Conservation (phyloP, 2,329 filamentous ascomycete species). For the Penicillium sp. region DNA sequence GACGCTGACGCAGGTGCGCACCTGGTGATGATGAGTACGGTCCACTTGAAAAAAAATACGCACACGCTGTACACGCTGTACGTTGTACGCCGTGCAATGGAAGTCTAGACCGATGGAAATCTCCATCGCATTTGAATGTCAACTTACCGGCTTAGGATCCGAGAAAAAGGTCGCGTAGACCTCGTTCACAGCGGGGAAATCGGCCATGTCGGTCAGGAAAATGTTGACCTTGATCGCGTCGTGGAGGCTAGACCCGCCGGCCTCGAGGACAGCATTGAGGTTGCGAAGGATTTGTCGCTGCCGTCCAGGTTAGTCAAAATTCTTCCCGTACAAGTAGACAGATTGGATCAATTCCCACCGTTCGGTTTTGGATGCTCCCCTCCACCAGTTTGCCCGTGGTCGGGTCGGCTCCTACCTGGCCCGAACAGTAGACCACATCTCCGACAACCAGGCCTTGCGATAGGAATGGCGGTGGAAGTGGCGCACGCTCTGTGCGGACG, state of each 20-base stretch:
- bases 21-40: constrained; percentile 18
- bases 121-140: background rate
- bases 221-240: constrained; percentile 67
- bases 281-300: constrained; percentile 55
- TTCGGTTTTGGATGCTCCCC: constrained; percentile 56
- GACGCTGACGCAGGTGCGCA: constrained; percentile 52
- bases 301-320: background rate
- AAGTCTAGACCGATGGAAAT: background rate
- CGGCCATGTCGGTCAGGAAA: constrained; percentile 64
- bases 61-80: background rate
- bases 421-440: constrained; percentile 68
- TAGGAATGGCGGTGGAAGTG: constrained; percentile 52
- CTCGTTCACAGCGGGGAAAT: constrained; percentile 74
- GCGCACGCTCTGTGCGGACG: constrained; percentile 48
- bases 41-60: background rate
- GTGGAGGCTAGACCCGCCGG: constrained; percentile 57
- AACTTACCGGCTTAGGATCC: constrained; percentile 29
- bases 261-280: constrained; percentile 60
- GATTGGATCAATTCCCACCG: constrained; percentile 40
- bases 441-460: constrained; percentile 61
- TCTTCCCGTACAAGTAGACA: background rate
- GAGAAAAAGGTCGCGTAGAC: constrained; percentile 58
- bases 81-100: background rate
- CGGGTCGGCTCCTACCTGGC: constrained; percentile 60
- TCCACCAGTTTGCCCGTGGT: constrained; percentile 54